These are phyloP conservation scores for Rhodotorula sp. DNA, from an alignment of 1,284 basidiomycete species.

Conservation along the genomic window DNA sequence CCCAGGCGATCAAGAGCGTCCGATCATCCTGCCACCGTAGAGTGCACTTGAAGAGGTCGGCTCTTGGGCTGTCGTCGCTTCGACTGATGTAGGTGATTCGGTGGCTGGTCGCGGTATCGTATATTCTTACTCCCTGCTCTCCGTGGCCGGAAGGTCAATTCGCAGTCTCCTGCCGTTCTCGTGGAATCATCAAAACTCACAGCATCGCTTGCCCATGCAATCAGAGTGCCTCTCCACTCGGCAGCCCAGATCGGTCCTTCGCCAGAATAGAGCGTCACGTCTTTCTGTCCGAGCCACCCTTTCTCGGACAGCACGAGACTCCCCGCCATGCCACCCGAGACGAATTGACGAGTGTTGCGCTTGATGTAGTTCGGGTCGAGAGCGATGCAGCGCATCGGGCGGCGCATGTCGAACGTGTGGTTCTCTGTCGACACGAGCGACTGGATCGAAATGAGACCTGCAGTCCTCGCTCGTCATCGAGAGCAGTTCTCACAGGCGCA, in stretches of 20 bases:
- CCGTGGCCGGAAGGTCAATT: no score
- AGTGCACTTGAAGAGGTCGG: constrained; percentile 89
- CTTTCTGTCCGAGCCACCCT: constrained; percentile 93
- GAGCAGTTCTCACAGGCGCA: neutral
- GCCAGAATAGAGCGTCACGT: constrained; percentile 76
- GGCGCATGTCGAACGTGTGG: constrained; percentile 86
- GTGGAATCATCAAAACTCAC: constrained; percentile 52
- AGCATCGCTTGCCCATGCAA: constrained; percentile 94
- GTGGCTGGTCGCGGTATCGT: constrained; percentile 74
- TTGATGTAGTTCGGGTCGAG: constrained; percentile 89
- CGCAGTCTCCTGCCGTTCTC: no score
- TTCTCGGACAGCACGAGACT: constrained; percentile 84
- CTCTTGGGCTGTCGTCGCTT: constrained; percentile 73
- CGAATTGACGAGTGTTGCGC: constrained; percentile 74
- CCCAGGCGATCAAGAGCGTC: constrained; percentile 91
- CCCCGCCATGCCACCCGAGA: constrained; percentile 91
- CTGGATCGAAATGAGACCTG: constrained; percentile 83
- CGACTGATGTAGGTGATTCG: constrained; percentile 86
- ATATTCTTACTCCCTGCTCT: constrained; percentile 83
- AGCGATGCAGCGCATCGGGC: constrained; percentile 84
- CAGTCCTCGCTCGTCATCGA: neutral
- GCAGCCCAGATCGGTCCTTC: constrained; percentile 95
- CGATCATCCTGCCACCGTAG: constrained; percentile 88
- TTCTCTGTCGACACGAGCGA: constrained; percentile 77
- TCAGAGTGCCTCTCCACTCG: constrained; percentile 78